These are phyloP conservation scores for Piper betle DNA, from an alignment of 164 flowering plant genomes.

Conservation along the genomic window DNA sequence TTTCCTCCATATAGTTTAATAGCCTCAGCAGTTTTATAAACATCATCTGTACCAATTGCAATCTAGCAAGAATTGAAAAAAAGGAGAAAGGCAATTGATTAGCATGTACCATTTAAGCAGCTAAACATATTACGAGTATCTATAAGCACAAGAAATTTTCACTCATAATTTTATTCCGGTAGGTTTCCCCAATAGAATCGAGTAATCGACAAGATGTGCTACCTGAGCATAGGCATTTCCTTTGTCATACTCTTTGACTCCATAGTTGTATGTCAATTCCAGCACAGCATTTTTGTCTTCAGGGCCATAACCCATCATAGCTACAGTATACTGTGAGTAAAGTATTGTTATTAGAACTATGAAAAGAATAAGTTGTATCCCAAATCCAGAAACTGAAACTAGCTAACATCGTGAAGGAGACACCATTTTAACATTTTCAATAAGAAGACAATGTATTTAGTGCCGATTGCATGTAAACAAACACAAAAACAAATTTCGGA, in stretches of 20 bases:
- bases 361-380: background rate
- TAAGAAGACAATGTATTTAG: too few species aligned
- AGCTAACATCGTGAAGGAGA: too few species aligned
- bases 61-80: slow-evolving; percentile 29
- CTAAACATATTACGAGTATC: too few species aligned
- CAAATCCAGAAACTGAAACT: too few species aligned
- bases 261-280: slow-evolving; percentile 96
- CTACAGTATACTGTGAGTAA: slow-evolving; percentile 69
- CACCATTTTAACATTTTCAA: too few species aligned
- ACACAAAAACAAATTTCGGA: too few species aligned
- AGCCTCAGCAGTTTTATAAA: slow-evolving; percentile 91
- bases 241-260: slow-evolving; percentile 80
- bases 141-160: background rate
- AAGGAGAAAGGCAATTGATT: too few species aligned
- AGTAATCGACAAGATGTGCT: background rate
- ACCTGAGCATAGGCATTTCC: slow-evolving; percentile 99
- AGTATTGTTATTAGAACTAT: background rate
- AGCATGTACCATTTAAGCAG: too few species aligned
- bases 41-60: slow-evolving; percentile 98
- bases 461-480: too few species aligned
- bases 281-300: slow-evolving; percentile 85
- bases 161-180: too few species aligned
- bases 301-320: slow-evolving; percentile 98
- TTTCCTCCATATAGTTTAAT: slow-evolving; percentile 71
- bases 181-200: background rate